Conservation (phyloP, 2,329 filamentous ascomycete genomes). For the Lasiodiplodia citricola region DNA sequence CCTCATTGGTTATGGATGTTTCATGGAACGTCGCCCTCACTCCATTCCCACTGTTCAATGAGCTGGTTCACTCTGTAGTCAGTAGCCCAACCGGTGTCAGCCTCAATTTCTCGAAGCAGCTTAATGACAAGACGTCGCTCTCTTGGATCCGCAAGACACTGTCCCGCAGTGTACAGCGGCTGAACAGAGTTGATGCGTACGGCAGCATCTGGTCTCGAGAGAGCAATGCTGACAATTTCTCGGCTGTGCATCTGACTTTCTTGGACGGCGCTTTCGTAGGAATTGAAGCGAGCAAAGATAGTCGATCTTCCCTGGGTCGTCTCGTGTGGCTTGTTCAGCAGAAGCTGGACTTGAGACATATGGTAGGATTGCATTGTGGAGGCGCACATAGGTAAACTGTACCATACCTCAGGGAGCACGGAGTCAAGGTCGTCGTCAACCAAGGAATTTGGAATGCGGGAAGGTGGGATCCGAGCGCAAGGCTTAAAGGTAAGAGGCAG, state of each 20-base stretch:
- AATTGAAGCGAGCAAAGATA: slow-evolving; percentile 59
- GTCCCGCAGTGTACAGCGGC: slow-evolving; percentile 66
- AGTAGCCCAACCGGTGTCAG: slow-evolving; percentile 68
- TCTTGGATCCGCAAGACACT: slow-evolving; percentile 60
- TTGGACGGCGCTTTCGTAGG: slow-evolving; percentile 62
- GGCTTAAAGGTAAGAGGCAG: slow-evolving; percentile 65
- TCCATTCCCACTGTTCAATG: slow-evolving; percentile 50
- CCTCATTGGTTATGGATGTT: background rate
- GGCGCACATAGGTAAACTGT: slow-evolving; percentile 66
- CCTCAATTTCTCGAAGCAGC: slow-evolving; percentile 63
- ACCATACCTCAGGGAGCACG: slow-evolving; percentile 65
- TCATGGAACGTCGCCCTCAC: slow-evolving; percentile 24
- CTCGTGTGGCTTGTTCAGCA: slow-evolving; percentile 65
- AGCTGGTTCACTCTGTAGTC: slow-evolving; percentile 64
- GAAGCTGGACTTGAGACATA: slow-evolving; percentile 66
- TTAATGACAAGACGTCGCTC: slow-evolving; percentile 63
- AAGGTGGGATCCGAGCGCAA: slow-evolving; percentile 55
- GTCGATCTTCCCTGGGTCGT: slow-evolving; percentile 59
- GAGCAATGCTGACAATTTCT: slow-evolving; percentile 66
- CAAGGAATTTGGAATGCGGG: slow-evolving; percentile 34
- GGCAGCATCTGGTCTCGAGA: slow-evolving; percentile 60
- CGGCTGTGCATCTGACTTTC: slow-evolving; percentile 63
- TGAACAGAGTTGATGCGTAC: slow-evolving; percentile 65
- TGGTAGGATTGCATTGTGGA: slow-evolving; percentile 70
- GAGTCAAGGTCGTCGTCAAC: slow-evolving; percentile 39